phyloP scores from a whole-genome alignment of 2,329 filamentous ascomycete genomes.

The Botryotinia globosa region DNA sequence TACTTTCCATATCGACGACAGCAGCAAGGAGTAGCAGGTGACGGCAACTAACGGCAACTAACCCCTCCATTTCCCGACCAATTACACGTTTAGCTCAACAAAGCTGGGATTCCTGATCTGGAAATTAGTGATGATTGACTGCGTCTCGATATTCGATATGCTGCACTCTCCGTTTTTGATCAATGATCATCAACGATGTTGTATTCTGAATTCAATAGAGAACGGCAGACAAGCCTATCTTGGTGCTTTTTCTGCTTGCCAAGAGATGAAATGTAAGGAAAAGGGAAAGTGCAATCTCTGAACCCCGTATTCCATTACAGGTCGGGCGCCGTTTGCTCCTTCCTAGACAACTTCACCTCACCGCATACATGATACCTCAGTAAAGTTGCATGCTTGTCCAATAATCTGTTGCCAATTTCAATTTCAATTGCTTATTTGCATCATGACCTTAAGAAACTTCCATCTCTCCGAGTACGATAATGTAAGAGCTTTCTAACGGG shows the following conservation, averaged over 20 bases:
- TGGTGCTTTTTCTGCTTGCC: not conserved
- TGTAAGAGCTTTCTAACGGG: not conserved
- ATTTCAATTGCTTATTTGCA: not conserved
- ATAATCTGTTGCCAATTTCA: not conserved
- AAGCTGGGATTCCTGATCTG: not conserved
- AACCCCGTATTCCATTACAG: slow-evolving; percentile 7
- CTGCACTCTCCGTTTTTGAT: not conserved
- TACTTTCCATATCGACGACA: not conserved
- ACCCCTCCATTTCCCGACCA: not conserved
- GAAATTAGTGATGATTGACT: not conserved
- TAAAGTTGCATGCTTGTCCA: not conserved
- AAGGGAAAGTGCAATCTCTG: not conserved
- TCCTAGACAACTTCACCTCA: slow-evolving; percentile 13
- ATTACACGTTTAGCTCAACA: not conserved
- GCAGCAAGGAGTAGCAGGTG: not conserved
- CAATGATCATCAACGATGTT: slow-evolving; percentile 5
- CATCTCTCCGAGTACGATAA: slow-evolving; percentile 1
- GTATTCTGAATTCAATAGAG: slow-evolving; percentile 6
- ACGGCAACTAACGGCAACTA: not conserved
- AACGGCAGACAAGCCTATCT: not conserved
- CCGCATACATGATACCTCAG: not conserved
- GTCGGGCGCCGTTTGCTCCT: not conserved
- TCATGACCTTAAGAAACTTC: not conserved
- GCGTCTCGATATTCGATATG: not conserved
- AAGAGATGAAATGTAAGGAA: slow-evolving; percentile 14